Conservation (phyloP, 2,329 filamentous ascomycete genomes). For the Rutstroemia sp. region DNA sequence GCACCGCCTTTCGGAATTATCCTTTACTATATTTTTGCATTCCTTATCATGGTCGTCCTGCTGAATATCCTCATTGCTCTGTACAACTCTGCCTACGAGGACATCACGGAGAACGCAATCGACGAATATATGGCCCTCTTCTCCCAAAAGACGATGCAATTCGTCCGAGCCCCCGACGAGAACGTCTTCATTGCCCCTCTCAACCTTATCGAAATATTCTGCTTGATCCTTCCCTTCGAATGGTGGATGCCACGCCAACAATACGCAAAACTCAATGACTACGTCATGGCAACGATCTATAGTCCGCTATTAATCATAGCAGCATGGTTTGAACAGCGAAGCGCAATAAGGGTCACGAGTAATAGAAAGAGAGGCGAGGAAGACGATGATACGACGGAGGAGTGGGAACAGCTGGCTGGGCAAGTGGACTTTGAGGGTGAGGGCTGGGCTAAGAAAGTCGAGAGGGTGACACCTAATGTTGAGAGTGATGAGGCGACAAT, state of each 20-base stretch:
- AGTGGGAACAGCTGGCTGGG: constrained; percentile 79
- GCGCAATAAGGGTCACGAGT: constrained; percentile 56
- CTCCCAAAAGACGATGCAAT: constrained; percentile 91
- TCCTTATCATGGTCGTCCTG: constrained; percentile 89
- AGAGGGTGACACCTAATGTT: constrained; percentile 70
- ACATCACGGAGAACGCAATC: constrained; percentile 73
- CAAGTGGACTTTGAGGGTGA: constrained; percentile 74
- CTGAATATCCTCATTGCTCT: constrained; percentile 95
- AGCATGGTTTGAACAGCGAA: constrained; percentile 61
- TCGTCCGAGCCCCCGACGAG: constrained; percentile 92
- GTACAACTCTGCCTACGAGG: constrained; percentile 92
- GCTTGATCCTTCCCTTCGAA: constrained; percentile 73
- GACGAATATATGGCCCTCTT: constrained; percentile 96
- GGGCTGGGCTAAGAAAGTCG: constrained; percentile 78
- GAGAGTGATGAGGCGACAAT: constrained; percentile 69
- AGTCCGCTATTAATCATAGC: constrained; percentile 74
- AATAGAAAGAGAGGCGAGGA: constrained; percentile 77
- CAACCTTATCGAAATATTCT: constrained; percentile 84
- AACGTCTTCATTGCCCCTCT: constrained; percentile 97
- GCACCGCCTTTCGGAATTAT: constrained; percentile 89
- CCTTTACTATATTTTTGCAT: constrained; percentile 96
- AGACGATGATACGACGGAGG: constrained; percentile 81
- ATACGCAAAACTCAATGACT: constrained; percentile 81
- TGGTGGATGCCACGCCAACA: constrained; percentile 79
- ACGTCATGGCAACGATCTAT: constrained; percentile 81